phyloP scores from a whole-genome alignment of 2,329 filamentous ascomycete species.

The Scedosporium aurantiacum region DNA sequence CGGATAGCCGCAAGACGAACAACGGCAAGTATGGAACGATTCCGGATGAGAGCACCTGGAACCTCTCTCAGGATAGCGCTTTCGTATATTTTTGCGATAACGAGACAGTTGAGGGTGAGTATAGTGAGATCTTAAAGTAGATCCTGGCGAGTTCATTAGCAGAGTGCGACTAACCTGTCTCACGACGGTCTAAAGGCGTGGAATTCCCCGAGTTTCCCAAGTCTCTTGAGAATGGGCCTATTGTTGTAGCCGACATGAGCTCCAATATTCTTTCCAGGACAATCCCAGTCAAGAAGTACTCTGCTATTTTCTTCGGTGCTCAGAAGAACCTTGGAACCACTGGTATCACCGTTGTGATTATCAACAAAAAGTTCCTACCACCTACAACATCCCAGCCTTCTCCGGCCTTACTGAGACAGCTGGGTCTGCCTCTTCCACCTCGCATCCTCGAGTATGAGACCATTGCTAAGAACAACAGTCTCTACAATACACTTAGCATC shows the following conservation, averaged over 20 bases:
- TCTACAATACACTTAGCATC: too few species aligned
- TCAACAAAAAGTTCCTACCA: constrained; percentile 68
- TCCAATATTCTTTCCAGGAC: constrained; percentile 83
- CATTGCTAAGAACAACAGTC: too few species aligned
- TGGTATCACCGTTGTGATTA: constrained; percentile 75
- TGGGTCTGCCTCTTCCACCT: too few species aligned
- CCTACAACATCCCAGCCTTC: constrained; percentile 55
- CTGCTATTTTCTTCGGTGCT: constrained; percentile 79
- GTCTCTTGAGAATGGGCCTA: constrained; percentile 25
- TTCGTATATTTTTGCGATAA: constrained; percentile 90
- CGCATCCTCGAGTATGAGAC: too few species aligned
- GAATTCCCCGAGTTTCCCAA: constrained; percentile 62
- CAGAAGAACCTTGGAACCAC: constrained; percentile 89
- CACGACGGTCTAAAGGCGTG: too few species aligned
- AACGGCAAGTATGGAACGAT: constrained; percentile 80
- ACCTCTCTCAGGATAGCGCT: constrained; percentile 54
- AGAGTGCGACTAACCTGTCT: too few species aligned
- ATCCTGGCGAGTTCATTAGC: too few species aligned
- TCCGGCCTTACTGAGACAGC: constrained; percentile 9
- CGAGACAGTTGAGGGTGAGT: constrained; percentile 85
- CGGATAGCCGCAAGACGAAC: constrained; percentile 55
- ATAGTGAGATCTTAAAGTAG: too few species aligned
- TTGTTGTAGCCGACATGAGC: constrained; percentile 47
- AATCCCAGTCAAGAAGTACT: constrained; percentile 69
- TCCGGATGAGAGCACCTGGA: constrained; percentile 67